phyloP scores from a whole-genome alignment of 352 stramenopile genomes.

The Globisporangium rhizosaccharum region DNA sequence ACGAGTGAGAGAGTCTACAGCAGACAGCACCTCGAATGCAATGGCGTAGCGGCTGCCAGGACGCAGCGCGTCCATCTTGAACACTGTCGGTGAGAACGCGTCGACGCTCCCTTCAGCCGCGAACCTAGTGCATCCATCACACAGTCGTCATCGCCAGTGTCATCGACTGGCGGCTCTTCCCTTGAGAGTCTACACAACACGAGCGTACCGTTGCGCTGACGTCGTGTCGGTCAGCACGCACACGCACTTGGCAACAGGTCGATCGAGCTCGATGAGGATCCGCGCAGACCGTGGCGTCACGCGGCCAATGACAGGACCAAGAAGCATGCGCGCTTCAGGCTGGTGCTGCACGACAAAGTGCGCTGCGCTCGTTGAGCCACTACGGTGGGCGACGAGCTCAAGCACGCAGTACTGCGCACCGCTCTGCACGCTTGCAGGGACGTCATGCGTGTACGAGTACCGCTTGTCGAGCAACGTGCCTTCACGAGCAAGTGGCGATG shows the following conservation, averaged over 20 bases:
- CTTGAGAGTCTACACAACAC: neutral
- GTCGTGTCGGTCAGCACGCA: constrained; percentile 34
- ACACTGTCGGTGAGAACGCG: constrained; percentile 44
- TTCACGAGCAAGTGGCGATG: neutral
- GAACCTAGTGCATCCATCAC: constrained; percentile 14
- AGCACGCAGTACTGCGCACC: constrained; percentile 40
- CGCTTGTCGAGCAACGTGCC: constrained; percentile 8
- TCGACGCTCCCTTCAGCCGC: constrained; percentile 23
- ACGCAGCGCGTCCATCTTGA: constrained; percentile 55
- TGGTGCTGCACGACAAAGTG: constrained; percentile 33
- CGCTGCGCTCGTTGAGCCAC: constrained; percentile 22
- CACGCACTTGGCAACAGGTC: constrained; percentile 21
- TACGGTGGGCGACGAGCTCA: constrained; percentile 41
- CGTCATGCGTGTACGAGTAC: constrained; percentile 22
- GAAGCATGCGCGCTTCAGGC: constrained; percentile 32
- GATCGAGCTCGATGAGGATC: constrained; percentile 63
- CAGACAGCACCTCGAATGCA: constrained; percentile 36
- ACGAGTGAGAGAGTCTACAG: neutral
- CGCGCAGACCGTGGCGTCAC: constrained; percentile 45
- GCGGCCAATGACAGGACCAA: constrained; percentile 59
- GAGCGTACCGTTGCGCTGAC: constrained; percentile 26
- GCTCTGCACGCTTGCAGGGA: constrained; percentile 8
- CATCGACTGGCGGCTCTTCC: too few species aligned
- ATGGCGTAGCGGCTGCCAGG: constrained; percentile 52
- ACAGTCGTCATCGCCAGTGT: neutral